Evolutionary conservation across 139 green algal species (phyloP).

Genomic region (Asterochloris erici): DNA sequence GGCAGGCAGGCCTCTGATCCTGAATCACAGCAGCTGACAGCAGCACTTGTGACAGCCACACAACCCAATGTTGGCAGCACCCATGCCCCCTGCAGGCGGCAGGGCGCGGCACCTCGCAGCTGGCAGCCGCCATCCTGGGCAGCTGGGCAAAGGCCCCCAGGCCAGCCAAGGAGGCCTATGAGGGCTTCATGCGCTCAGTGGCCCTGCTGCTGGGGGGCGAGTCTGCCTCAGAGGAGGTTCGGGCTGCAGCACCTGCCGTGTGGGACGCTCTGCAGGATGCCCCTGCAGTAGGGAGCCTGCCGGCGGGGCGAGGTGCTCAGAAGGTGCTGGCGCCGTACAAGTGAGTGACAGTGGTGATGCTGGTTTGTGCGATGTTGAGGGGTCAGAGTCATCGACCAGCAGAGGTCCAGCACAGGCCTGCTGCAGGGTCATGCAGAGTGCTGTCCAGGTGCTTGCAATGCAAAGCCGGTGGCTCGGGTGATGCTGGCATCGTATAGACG

Average conservation of each 20-base stretch:
- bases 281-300: conserved; percentile 20
- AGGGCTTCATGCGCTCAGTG: conserved; percentile 45
- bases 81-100: background rate
- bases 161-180: conserved; percentile 50
- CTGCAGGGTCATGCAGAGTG: too few relatives aligned
- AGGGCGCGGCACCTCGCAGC: conserved; percentile 5
- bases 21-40: too few relatives aligned
- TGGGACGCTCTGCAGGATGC: conserved; percentile 24
- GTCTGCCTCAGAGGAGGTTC: conserved; percentile 40
- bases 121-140: conserved; percentile 23
- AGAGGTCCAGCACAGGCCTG: too few relatives aligned
- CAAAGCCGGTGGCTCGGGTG: too few relatives aligned
- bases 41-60: too few relatives aligned
- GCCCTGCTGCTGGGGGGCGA: conserved; percentile 42
- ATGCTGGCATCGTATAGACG: too few relatives aligned
- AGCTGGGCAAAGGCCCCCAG: conserved; percentile 40
- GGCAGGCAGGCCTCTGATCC: too few relatives aligned
- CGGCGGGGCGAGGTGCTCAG: conserved; percentile 4
- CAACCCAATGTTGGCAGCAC: background rate
- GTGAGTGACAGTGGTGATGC: too few relatives aligned
- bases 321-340: conserved; percentile 3
- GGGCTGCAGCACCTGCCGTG: conserved; percentile 23
- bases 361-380: too few relatives aligned
- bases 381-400: too few relatives aligned
- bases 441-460: too few relatives aligned